A percentile compares a stretch with the other conserved stretches of the same genome.
phyloP scores from a whole-genome alignment of 2,329 filamentous ascomycete genomes.

The Penicillium polonicum region DNA sequence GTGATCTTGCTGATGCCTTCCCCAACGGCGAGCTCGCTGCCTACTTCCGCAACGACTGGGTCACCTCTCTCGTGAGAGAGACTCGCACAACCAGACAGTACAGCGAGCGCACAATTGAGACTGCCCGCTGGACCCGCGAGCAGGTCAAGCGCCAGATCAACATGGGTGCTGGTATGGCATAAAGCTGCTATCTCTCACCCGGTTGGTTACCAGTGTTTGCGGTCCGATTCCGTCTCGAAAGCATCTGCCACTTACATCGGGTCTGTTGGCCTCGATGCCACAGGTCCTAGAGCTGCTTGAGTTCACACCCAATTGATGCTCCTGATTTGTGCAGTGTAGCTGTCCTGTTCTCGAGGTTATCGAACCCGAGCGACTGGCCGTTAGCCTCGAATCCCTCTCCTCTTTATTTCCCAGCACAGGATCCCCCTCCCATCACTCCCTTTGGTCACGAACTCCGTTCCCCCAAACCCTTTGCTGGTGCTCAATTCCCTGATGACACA shows the following conservation, averaged over 20 bases:
- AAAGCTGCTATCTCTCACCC: slow-evolving; percentile 20
- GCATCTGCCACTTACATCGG: neutral
- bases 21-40: slow-evolving; percentile 82
- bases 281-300: neutral
- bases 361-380: neutral
- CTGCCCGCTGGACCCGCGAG: slow-evolving; percentile 94
- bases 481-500: slow-evolving; percentile 19
- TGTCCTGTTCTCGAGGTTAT: neutral
- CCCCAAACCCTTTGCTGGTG: slow-evolving; percentile 13
- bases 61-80: slow-evolving; percentile 86
- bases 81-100: slow-evolving; percentile 87
- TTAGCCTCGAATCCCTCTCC: neutral
- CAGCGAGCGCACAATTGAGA: slow-evolving; percentile 80
- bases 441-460: slow-evolving; percentile 8
- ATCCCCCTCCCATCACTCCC: slow-evolving; percentile 3
- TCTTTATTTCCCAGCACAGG: slow-evolving; percentile 10
- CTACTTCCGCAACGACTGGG: slow-evolving; percentile 87
- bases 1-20: slow-evolving; percentile 91
- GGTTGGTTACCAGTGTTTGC: slow-evolving; percentile 1
- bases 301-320: neutral
- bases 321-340: neutral
- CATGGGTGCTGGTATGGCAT: slow-evolving; percentile 43
- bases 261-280: neutral
- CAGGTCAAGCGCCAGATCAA: slow-evolving; percentile 84
- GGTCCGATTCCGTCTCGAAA: neutral